These are phyloP conservation scores for Xylariaceae sp. DNA, from an alignment of 2,329 filamentous ascomycete species.

Conservation along the genomic window DNA sequence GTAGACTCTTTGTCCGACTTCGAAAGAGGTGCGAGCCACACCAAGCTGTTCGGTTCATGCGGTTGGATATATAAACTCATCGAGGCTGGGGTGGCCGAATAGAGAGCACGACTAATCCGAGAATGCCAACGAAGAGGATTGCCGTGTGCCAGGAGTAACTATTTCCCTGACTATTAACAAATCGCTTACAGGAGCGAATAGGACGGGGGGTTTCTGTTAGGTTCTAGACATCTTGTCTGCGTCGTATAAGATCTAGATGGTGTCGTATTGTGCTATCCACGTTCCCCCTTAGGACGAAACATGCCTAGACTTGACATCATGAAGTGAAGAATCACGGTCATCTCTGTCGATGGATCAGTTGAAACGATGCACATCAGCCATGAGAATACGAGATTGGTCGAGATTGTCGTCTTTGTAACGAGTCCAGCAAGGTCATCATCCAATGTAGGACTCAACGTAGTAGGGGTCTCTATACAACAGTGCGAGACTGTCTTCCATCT, in stretches of 20 bases:
- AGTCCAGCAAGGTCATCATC: constrained; percentile 27
- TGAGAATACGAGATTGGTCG: neutral
- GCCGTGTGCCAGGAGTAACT: constrained; percentile 9
- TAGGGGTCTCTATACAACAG: constrained; percentile 24
- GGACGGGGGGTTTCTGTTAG: constrained; percentile 26
- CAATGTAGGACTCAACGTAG: constrained; percentile 24
- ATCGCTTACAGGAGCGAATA: constrained; percentile 27
- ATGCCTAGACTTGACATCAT: constrained; percentile 27
- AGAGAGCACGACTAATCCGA: constrained; percentile 27
- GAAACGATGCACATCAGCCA: constrained; percentile 5
- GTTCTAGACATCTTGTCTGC: constrained; percentile 26
- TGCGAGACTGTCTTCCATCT: constrained; percentile 18
- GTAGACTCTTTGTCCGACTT: constrained; percentile 6
- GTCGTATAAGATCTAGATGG: constrained; percentile 12
- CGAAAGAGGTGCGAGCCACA: constrained; percentile 12
- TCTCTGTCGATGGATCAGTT: constrained; percentile 21
- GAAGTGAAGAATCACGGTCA: constrained; percentile 28
- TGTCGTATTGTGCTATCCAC: constrained; percentile 16
- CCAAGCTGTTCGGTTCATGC: constrained; percentile 20
- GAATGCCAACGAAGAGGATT: constrained; percentile 27
- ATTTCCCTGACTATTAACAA: constrained; percentile 22
- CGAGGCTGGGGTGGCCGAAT: constrained; percentile 17
- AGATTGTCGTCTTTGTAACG: constrained; percentile 24
- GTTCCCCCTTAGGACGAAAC: constrained; percentile 23
- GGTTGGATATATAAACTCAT: constrained; percentile 18